phyloP scores from a whole-genome alignment of 805 yeast species.

The Wickerhamiella dianesei region DNA sequence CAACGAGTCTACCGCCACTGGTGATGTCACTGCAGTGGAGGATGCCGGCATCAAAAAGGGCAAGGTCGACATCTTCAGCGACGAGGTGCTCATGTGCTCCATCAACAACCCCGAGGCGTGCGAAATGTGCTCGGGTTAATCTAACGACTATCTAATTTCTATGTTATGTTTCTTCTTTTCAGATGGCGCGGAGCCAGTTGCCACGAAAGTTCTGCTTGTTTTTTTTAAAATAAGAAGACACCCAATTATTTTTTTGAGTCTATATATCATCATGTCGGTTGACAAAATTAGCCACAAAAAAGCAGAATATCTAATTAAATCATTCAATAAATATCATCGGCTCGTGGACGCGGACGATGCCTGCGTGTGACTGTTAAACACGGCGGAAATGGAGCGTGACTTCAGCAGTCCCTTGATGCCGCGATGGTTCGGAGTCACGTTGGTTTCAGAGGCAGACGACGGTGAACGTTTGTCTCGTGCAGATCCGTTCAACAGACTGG shows the following conservation, averaged over 20 bases:
- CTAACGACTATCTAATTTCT: not conserved
- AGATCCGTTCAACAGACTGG: not conserved
- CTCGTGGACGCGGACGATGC: not conserved
- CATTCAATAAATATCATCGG: not conserved
- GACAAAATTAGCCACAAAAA: too few species aligned
- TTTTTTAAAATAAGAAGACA: not conserved
- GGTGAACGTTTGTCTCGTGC: not conserved
- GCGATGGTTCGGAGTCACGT: not conserved
- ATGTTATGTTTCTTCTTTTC: not conserved
- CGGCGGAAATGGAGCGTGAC: not conserved
- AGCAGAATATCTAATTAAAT: not conserved
- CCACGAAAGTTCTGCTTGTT: too few species aligned
- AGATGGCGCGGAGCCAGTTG: too few species aligned
- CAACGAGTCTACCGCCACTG: slow-evolving; percentile 1
- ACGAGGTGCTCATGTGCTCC: slow-evolving; percentile 92
- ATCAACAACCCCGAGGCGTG: slow-evolving; percentile 94
- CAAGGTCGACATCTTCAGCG: slow-evolving; percentile 74
- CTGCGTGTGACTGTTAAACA: not conserved
- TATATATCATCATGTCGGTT: too few species aligned
- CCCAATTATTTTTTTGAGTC: too few species aligned
- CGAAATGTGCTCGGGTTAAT: slow-evolving; percentile 94
- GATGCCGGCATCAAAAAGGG: slow-evolving; percentile 24
- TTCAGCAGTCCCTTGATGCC: not conserved
- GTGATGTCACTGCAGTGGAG: slow-evolving; percentile 8
- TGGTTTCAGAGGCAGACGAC: not conserved